phyloP scores from a whole-genome alignment of 495 filamentous ascomycete genomes.

The Neurospora sp. region DNA sequence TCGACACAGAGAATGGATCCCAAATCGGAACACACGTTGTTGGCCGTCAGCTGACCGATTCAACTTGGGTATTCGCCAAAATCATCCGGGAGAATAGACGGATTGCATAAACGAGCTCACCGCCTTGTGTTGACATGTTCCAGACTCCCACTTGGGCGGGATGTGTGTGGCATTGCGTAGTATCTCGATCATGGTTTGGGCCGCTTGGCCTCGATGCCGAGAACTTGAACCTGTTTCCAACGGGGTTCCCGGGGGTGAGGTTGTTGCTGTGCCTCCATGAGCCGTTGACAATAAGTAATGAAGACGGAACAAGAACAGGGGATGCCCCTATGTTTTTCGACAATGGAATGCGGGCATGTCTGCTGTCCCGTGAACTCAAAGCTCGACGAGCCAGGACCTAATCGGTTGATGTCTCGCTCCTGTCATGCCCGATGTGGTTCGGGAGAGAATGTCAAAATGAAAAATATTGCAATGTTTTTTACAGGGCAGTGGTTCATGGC shows the following conservation, averaged over 20 bases:
- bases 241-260: background rate
- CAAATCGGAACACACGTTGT: background rate
- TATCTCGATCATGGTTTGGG: background rate
- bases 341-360: background rate
- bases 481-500: background rate
- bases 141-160: background rate
- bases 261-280: background rate
- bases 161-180: background rate
- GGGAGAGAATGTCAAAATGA: background rate
- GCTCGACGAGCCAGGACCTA: background rate
- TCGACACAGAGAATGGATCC: background rate
- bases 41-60: background rate
- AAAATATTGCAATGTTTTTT: background rate
- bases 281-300: background rate
- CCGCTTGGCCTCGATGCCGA: background rate
- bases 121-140: background rate
- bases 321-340: background rate
- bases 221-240: background rate
- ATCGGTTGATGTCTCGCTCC: background rate
- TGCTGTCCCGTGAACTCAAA: background rate
- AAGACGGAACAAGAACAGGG: background rate
- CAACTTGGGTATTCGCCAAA: background rate
- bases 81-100: background rate
- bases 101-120: background rate
- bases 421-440: background rate